These are phyloP conservation scores for Leucosporidium yakuticum DNA, from an alignment of 768 basidiomycete genomes.

Conservation along the genomic window DNA sequence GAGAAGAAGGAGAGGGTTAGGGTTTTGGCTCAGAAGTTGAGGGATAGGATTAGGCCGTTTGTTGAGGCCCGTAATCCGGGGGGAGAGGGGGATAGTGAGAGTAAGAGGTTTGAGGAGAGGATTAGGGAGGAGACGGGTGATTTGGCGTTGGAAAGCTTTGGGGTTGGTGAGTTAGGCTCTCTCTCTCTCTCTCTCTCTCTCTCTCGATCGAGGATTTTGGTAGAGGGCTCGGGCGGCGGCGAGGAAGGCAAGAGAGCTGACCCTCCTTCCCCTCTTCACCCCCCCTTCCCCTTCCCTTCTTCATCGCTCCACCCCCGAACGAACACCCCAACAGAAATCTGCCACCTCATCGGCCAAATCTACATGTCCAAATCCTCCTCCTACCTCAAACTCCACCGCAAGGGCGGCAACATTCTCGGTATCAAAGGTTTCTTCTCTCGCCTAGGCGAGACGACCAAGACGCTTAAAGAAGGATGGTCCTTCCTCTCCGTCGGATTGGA, in stretches of 20 bases:
- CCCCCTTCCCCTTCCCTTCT: too few relatives aligned
- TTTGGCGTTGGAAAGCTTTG: constrained; percentile 93
- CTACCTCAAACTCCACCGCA: constrained; percentile 81
- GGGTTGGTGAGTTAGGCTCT: constrained; percentile 67
- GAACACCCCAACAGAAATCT: constrained; percentile 26
- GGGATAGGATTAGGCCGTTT: constrained; percentile 79
- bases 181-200: neutral
- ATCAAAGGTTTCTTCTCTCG: constrained; percentile 80
- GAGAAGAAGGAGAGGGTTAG: constrained; percentile 72
- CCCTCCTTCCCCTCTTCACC: neutral
- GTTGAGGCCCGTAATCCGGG: constrained; percentile 60
- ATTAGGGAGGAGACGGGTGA: constrained; percentile 85
- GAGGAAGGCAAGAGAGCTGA: neutral
- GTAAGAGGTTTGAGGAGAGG: constrained; percentile 64
- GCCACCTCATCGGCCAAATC: constrained; percentile 45
- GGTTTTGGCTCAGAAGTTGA: constrained; percentile 67
- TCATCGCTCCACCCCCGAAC: neutral
- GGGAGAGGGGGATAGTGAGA: constrained; percentile 67
- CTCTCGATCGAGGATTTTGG: neutral
- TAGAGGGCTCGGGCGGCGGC: too few relatives aligned
- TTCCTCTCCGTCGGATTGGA: constrained; percentile 89
- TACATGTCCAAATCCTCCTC: constrained; percentile 89
- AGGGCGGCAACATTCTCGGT: constrained; percentile 49
- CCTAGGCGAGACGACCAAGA: constrained; percentile 79
- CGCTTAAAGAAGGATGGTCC: constrained; percentile 91